Conservation (phyloP, 768 basidiomycete species). For the Pilatotrama ljubarskyi region DNA sequence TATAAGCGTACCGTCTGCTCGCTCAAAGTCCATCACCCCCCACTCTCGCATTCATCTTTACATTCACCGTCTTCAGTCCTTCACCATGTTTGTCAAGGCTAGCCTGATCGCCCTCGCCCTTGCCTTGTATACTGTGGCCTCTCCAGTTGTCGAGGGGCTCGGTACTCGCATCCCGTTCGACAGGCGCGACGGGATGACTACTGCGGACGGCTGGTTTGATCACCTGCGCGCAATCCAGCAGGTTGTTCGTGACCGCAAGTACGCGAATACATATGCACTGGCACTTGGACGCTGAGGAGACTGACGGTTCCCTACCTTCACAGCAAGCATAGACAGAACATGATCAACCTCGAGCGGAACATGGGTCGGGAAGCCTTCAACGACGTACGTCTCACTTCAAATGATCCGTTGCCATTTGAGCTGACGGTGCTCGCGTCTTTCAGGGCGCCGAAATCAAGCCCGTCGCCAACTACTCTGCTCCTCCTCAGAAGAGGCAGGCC, state of each 20-base stretch:
- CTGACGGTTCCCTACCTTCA: not conserved
- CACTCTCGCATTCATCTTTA: too few relatives aligned
- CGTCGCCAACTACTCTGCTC: not conserved
- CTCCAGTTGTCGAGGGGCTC: slow-evolving; percentile 8
- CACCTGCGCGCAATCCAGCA: slow-evolving; percentile 6
- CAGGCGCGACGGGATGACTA: slow-evolving; percentile 12
- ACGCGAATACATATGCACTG: not conserved
- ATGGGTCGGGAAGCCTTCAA: slow-evolving; percentile 12
- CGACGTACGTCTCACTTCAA: not conserved
- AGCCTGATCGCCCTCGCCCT: slow-evolving; percentile 16
- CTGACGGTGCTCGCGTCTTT: not conserved
- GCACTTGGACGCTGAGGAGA: not conserved
- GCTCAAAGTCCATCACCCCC: too few relatives aligned
- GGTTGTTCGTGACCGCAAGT: slow-evolving; percentile 14
- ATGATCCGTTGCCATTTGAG: not conserved
- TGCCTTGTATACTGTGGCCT: slow-evolving; percentile 6
- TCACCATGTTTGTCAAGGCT: slow-evolving; percentile 16
- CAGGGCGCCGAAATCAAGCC: slow-evolving; percentile 23
- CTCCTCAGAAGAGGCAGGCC: slow-evolving; percentile 15
- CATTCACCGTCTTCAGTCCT: too few relatives aligned
- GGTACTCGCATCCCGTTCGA: slow-evolving; percentile 13
- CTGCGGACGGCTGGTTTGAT: slow-evolving; percentile 22
- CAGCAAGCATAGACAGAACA: slow-evolving; percentile 24
- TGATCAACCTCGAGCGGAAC: slow-evolving; percentile 18
- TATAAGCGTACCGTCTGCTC: too few relatives aligned